Conservation (phyloP, 164 flowering plant species). For the Echeveria elegans region DNA sequence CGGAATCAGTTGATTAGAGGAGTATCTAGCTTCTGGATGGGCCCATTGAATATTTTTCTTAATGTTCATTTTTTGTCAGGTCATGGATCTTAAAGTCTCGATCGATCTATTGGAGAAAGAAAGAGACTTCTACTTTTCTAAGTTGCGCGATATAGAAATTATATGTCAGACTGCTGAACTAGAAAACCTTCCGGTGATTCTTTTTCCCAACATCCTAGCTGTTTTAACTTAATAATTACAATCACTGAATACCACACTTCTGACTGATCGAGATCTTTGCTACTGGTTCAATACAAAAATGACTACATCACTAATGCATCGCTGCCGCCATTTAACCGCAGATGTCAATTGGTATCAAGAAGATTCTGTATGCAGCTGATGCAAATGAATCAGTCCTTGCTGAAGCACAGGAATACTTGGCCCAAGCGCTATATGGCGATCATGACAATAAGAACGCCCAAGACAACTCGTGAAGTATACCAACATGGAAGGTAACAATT, state of each 20-base stretch:
- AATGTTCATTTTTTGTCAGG: conserved; percentile 25
- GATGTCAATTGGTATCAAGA: conserved; percentile 58
- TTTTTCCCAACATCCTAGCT: neutral
- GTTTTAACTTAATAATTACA: neutral
- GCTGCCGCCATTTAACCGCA: conserved; percentile 18
- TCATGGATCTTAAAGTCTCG: conserved; percentile 63
- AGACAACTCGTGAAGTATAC: conserved; percentile 11
- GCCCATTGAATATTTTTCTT: neutral
- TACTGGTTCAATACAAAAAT: neutral
- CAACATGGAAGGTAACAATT: neutral
- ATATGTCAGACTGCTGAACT: conserved; percentile 71
- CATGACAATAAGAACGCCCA: conserved; percentile 13
- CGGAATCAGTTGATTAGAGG: neutral
- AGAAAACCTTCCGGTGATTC: conserved; percentile 56
- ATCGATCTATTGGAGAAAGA: conserved; percentile 74
- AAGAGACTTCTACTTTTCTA: conserved; percentile 78
- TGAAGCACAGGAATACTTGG: conserved; percentile 60
- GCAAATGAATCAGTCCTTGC: conserved; percentile 55
- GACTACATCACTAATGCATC: neutral
- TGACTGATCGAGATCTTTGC: neutral
- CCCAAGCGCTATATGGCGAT: conserved; percentile 15
- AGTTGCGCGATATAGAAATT: conserved; percentile 76
- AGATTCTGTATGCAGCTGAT: conserved; percentile 78
- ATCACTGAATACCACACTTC: too few species aligned
- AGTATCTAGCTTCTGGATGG: neutral